These are phyloP conservation scores for Blastobotrys terrestris DNA, from an alignment of 805 yeast genomes.

Conservation along the genomic window DNA sequence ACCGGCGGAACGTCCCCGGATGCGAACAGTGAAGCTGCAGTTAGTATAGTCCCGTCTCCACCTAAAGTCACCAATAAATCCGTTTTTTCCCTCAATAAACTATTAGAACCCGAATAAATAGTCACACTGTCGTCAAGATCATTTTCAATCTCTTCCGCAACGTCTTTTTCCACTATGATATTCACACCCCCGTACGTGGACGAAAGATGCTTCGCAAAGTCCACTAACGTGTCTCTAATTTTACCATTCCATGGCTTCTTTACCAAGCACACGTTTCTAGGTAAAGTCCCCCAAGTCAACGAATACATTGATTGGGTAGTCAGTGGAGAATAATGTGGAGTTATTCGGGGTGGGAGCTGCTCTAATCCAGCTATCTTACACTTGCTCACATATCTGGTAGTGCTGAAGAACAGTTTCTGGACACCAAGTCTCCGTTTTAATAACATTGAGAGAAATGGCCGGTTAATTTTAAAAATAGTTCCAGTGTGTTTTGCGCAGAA, in stretches of 20 bases:
- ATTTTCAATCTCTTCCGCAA: conserved; percentile 55
- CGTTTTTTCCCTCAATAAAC: conserved; percentile 56
- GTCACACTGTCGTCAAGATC: conserved; percentile 15
- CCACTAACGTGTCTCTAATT: conserved; percentile 60
- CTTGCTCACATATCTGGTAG: background rate
- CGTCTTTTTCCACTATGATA: conserved; percentile 69
- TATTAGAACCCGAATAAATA: conserved; percentile 52
- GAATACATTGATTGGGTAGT: conserved; percentile 9
- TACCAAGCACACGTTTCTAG: conserved; percentile 69
- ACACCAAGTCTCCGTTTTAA: background rate
- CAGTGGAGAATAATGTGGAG: conserved; percentile 9
- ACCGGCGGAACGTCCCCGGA: conserved; percentile 73
- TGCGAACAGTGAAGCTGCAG: conserved; percentile 75
- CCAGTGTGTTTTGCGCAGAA: too few relatives aligned
- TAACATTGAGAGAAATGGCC: too few relatives aligned
- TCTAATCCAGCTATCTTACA: conserved; percentile 6
- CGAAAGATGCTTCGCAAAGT: conserved; percentile 41
- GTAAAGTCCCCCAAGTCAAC: conserved; percentile 64
- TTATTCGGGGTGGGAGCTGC: conserved; percentile 8
- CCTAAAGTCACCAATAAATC: conserved; percentile 84
- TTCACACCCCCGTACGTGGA: conserved; percentile 62
- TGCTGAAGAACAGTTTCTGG: background rate
- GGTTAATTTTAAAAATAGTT: too few relatives aligned
- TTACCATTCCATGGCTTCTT: conserved; percentile 75
- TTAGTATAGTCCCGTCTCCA: conserved; percentile 92